A percentile compares a stretch with the other conserved stretches of the same genome.
Evolutionary conservation across 1,139 yeast species (phyloP).

Genomic region (Pichia sp.): DNA sequence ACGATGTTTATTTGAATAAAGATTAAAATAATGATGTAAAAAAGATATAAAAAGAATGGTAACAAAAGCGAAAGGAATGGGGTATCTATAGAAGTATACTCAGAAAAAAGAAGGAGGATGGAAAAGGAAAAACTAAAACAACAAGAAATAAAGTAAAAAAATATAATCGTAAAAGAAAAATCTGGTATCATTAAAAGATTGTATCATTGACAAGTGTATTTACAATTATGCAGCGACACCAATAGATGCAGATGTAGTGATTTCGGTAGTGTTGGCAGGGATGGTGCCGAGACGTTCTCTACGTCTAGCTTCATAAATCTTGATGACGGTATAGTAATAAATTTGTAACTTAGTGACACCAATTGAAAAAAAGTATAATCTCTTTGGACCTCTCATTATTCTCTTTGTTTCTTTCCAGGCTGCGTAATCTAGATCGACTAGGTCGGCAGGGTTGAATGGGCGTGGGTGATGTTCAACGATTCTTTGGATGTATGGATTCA

Average conservation of each 20-base stretch:
- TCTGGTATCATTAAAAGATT: neutral
- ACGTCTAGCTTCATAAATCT: slow-evolving; percentile 35
- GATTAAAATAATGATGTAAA: neutral
- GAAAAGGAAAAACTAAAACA: no score
- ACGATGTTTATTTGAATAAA: neutral
- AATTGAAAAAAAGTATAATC: slow-evolving; percentile 54
- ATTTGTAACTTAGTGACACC: slow-evolving; percentile 49
- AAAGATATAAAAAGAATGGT: neutral
- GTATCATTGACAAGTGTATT: neutral
- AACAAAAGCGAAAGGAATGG: no score
- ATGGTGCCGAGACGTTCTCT: slow-evolving; percentile 20
- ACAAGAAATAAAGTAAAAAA: no score
- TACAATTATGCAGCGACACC: neutral
- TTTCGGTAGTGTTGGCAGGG: no score
- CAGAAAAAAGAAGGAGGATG: no score
- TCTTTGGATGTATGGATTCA: slow-evolving; percentile 24
- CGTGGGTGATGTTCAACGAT: slow-evolving; percentile 28
- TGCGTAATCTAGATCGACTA: slow-evolving; percentile 40
- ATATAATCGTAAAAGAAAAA: no score
- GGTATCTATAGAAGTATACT: no score
- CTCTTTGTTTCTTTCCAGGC: slow-evolving; percentile 41
- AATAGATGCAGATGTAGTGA: no score
- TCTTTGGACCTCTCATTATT: slow-evolving; percentile 38
- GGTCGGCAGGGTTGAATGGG: slow-evolving; percentile 31
- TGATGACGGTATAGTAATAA: slow-evolving; percentile 51